Evolutionary conservation across 2,329 filamentous ascomycete genomes (phyloP).

Genomic region (Aspergillus sp.): DNA sequence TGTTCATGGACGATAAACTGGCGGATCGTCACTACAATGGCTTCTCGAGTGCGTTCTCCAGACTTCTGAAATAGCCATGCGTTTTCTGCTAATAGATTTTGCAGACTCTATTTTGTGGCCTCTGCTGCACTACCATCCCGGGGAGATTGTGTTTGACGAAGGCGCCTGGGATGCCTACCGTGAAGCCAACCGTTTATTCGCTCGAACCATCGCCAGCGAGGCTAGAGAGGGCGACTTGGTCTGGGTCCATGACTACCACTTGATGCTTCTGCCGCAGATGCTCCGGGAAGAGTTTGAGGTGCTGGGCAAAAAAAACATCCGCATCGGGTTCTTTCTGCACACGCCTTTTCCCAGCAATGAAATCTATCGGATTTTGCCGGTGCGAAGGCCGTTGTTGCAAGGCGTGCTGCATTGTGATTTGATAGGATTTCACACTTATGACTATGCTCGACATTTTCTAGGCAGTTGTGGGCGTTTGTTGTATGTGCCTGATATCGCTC

Average conservation of each 20-base stretch:
- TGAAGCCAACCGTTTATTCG: conserved; percentile 83
- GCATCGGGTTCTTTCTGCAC: conserved; percentile 93
- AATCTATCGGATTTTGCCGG: conserved; percentile 87
- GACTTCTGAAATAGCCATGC: not conserved
- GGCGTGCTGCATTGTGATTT: conserved; percentile 85
- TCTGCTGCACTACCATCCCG: conserved; percentile 92
- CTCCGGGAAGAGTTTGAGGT: conserved; percentile 74
- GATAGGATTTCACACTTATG: conserved; percentile 93
- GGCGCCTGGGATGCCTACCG: conserved; percentile 82
- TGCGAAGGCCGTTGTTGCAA: conserved; percentile 73
- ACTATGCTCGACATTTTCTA: conserved; percentile 88
- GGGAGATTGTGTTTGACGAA: conserved; percentile 94
- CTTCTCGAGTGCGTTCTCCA: conserved; percentile 65
- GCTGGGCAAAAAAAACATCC: conserved; percentile 68
- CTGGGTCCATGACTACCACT: conserved; percentile 94
- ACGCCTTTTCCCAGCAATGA: conserved; percentile 92
- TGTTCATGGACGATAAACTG: conserved; percentile 83
- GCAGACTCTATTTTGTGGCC: conserved; percentile 91
- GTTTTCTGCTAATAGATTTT: not conserved
- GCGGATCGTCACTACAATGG: conserved; percentile 93
- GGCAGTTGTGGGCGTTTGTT: conserved; percentile 87
- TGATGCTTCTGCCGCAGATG: conserved; percentile 91
- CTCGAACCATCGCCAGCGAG: conserved; percentile 72
- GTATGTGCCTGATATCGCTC: conserved; percentile 35
- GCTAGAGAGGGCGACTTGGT: conserved; percentile 84